A percentile compares a stretch with the other conserved stretches of the same genome.
Evolutionary conservation across 2,329 filamentous ascomycete species (phyloP).

Genomic region (Myriosclerotinia scirpicola): DNA sequence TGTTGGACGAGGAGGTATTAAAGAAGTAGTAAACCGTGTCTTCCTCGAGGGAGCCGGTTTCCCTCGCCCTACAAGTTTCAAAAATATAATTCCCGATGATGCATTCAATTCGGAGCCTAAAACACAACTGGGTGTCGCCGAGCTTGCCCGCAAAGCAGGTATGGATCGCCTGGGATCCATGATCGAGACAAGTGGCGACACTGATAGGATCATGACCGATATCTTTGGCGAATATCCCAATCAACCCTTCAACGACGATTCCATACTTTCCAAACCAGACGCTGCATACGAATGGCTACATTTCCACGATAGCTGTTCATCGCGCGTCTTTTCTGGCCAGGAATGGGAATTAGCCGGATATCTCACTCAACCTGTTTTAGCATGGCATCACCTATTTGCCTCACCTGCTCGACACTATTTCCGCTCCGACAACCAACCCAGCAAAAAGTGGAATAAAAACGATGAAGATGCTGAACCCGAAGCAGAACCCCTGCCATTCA

Average conservation of each 20-base stretch:
- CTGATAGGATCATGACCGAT: constrained; percentile 76
- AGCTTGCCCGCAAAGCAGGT: constrained; percentile 69
- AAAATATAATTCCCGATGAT: constrained; percentile 35
- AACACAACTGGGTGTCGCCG: constrained; percentile 66
- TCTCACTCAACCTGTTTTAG: constrained; percentile 80
- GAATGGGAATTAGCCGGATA: constrained; percentile 93
- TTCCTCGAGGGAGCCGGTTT: constrained; percentile 80
- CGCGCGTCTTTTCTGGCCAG: constrained; percentile 76
- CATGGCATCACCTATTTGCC: constrained; percentile 89
- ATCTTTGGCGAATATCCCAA: constrained; percentile 84
- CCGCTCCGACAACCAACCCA: constrained; percentile 42
- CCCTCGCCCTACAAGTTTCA: constrained; percentile 39
- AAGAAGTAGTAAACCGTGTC: constrained; percentile 74
- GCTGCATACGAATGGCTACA: constrained; percentile 85
- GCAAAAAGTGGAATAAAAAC: constrained; percentile 45
- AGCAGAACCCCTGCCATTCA: constrained; percentile 65
- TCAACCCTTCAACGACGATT: constrained; percentile 90
- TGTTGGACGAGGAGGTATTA: constrained; percentile 67
- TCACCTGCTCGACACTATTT: constrained; percentile 53
- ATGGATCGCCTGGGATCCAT: constrained; percentile 73
- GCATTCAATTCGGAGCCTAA: constrained; percentile 45
- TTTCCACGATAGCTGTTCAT: constrained; percentile 84
- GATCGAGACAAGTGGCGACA: constrained; percentile 76
- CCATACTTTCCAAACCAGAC: constrained; percentile 82
- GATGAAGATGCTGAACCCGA: constrained; percentile 30